phyloP scores from a whole-genome alignment of 805 yeast genomes.

The Candida broadrunensis region DNA sequence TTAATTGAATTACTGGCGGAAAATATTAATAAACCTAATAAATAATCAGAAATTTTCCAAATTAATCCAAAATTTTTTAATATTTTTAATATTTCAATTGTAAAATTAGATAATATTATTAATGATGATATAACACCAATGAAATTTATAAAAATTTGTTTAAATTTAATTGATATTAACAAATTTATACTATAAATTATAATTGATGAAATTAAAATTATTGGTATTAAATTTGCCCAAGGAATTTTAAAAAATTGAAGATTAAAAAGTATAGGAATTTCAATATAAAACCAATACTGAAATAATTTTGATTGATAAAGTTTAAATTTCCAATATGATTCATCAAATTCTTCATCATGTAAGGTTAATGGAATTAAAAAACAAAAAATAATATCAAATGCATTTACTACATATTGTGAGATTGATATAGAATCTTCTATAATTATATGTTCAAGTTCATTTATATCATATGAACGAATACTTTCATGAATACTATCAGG shows the following conservation, averaged over 20 bases:
- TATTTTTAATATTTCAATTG: conserved; percentile 20
- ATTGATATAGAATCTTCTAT: conserved; percentile 1
- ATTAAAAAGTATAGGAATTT: conserved; percentile 15
- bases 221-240: conserved; percentile 2
- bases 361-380: conserved; percentile 4
- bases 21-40: conserved; percentile 47
- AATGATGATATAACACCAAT: conserved; percentile 23
- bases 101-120: conserved; percentile 22
- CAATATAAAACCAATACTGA: conserved; percentile 15
- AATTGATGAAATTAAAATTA: background rate
- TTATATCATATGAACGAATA: background rate
- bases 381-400: conserved; percentile 3
- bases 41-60: conserved; percentile 42
- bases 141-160: conserved; percentile 6
- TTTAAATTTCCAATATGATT: background rate
- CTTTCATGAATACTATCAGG: background rate
- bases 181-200: background rate
- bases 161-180: background rate
- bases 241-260: conserved; percentile 13
- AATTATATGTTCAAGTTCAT: conserved; percentile 1
- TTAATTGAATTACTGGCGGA: conserved; percentile 52
- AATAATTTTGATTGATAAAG: background rate
- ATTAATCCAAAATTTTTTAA: conserved; percentile 46
- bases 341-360: background rate
- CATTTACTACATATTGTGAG: background rate